Percentiles rank a stretch among this genome's conserved stretches.
Evolutionary conservation across 192 early-diverging fungal species (phyloP).

Genomic region (Rhizoclosmatium globosum): DNA sequence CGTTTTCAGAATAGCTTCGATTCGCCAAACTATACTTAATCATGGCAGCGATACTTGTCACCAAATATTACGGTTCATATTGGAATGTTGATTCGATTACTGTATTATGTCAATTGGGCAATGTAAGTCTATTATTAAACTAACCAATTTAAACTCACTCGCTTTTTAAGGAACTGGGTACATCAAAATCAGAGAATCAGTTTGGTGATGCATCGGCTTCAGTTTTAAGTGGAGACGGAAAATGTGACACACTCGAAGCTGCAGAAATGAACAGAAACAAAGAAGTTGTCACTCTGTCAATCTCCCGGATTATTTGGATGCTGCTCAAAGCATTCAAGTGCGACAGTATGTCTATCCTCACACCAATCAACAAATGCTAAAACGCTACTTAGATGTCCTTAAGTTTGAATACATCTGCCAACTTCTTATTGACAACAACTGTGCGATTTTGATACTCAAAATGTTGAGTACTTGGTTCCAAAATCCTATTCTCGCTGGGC

Average conservation of each 20-base stretch:
- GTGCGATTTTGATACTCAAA: conserved; percentile 82
- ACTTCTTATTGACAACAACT: conserved; percentile 82
- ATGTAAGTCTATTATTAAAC: conserved; percentile 1
- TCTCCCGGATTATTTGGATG: conserved; percentile 72
- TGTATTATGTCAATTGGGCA: conserved; percentile 63
- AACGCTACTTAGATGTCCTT: conserved; percentile 61
- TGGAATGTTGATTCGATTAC: conserved; percentile 57
- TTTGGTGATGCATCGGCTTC: too few relatives aligned
- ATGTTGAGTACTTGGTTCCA: conserved; percentile 79
- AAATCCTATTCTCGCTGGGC: conserved; percentile 49
- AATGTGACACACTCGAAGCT: conserved; percentile 36
- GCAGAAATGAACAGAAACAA: conserved; percentile 69
- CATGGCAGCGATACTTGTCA: conserved; percentile 36
- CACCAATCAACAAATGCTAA: not conserved
- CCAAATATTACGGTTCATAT: conserved; percentile 51
- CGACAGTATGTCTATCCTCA: conserved; percentile 59
- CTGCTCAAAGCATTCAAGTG: conserved; percentile 74
- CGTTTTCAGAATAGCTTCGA: not conserved
- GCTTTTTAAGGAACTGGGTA: not conserved
- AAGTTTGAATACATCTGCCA: conserved; percentile 83
- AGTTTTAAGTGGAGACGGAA: too few relatives aligned
- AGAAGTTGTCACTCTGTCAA: conserved; percentile 76
- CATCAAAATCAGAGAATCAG: not conserved
- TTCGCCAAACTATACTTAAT: conserved; percentile 7
- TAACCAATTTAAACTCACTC: too few relatives aligned